Percentiles rank a stretch among this genome's conserved stretches.
Conservation (phyloP, 2,329 filamentous ascomycete genomes). For the Phaeomoniella chlamydospora region DNA sequence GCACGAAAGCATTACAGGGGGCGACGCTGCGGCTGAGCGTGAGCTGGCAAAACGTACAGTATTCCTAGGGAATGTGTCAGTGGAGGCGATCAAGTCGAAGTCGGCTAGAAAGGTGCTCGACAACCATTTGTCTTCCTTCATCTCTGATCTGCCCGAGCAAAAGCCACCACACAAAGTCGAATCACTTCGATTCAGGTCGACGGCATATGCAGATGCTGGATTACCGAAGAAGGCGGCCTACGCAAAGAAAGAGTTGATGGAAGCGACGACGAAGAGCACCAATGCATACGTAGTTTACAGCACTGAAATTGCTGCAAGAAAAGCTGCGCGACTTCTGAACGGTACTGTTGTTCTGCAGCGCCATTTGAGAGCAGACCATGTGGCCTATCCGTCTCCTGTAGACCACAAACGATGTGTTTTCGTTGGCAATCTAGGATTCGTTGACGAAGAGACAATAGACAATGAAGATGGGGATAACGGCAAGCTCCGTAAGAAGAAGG, state of each 20-base stretch:
- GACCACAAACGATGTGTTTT: constrained; percentile 89
- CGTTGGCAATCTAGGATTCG: constrained; percentile 89
- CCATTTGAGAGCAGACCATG: constrained; percentile 78
- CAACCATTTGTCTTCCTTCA: constrained; percentile 62
- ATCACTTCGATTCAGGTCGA: constrained; percentile 86
- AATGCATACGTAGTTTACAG: constrained; percentile 92
- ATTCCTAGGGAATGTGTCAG: constrained; percentile 85
- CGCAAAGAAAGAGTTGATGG: constrained; percentile 81
- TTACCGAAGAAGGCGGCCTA: constrained; percentile 91
- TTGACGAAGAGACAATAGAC: constrained; percentile 60
- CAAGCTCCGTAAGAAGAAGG: constrained; percentile 55
- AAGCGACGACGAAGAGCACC: constrained; percentile 77
- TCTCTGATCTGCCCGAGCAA: constrained; percentile 37
- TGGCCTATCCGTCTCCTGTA: constrained; percentile 70
- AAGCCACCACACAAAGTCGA: constrained; percentile 58
- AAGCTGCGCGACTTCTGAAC: constrained; percentile 65
- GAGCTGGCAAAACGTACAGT: constrained; percentile 83
- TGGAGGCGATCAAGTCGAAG: constrained; percentile 68
- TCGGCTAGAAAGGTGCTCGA: constrained; percentile 63
- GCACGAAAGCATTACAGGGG: constrained; percentile 22
- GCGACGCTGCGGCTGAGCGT: constrained; percentile 17
- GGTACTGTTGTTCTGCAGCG: constrained; percentile 71
- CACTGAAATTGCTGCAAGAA: constrained; percentile 57
- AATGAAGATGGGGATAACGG: constrained; percentile 48
- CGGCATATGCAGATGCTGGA: constrained; percentile 60